Evolutionary conservation across 2,329 filamentous ascomycete genomes (phyloP), one percentile per base, ranked within the genome.

Genomic region (Calonectria pauciramosa): DNA sequence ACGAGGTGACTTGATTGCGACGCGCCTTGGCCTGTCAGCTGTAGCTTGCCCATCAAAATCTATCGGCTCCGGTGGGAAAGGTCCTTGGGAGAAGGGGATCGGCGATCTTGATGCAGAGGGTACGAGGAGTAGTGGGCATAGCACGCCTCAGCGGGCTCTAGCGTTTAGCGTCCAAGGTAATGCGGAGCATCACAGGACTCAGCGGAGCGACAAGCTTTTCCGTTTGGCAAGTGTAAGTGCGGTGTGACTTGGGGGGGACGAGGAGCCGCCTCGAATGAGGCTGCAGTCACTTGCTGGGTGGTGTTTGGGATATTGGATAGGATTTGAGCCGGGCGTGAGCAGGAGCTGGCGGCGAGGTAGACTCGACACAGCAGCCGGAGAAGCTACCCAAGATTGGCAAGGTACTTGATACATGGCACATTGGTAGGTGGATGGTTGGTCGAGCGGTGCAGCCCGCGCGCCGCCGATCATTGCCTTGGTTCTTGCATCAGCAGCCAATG

Each of bases 81-180:
- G 10, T 32, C 56, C 14, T 74, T 28, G 56, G 34, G 65, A 56
- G 69, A 69, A 70, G 36, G 68, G 70, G 75, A 80, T 80, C 75
- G 79, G 59, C 76, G 76, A 80, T 80, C 73, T 75, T 26, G 69
- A 56, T 64, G 56, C 30, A 59, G 74, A 77, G 72, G 72, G 77
- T 78, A 74, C 72, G 73, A 47, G 41, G 56, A 67, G 72, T 60
- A 73, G 73, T 68, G 66, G 68, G 41, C 44, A 60, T 56, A 49
- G 63, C 26, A 49, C 51, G 26, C 59, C 51, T 67, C 67, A 32
- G 67, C 51, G 71, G 71, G 59, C 49, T 73, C 71, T 70, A 73
- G 67, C 38, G 28, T 59, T 66, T 73, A 70, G 67, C 60, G 67
- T 60, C 59, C 28, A 23, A 52, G 49, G 41, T 20, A 47, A 64